phyloP scores from a whole-genome alignment of 192 early-diverging fungal genomes.

The Rhizophagus prolifer region DNA sequence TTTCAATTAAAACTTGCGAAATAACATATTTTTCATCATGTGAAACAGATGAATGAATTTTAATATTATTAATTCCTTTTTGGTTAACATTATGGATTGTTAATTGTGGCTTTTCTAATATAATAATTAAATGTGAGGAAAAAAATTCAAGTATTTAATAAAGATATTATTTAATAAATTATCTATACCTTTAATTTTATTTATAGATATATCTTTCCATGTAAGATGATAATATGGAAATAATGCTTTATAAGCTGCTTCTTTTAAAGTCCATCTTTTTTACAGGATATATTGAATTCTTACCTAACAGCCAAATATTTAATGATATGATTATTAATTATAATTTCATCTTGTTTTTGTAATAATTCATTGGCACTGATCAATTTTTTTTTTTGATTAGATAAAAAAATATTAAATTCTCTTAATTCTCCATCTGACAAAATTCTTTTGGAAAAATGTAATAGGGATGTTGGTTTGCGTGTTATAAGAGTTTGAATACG shows the following conservation, averaged over 20 bases:
- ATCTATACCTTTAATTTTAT: slow-evolving; percentile 49
- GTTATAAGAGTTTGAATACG: slow-evolving; percentile 58
- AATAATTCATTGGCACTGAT: no score
- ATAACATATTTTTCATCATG: slow-evolving; percentile 79
- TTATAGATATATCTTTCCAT: slow-evolving; percentile 65
- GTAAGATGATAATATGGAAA: slow-evolving; percentile 54
- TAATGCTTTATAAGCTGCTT: slow-evolving; percentile 73
- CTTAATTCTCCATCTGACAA: slow-evolving; percentile 42
- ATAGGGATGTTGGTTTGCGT: slow-evolving; percentile 42
- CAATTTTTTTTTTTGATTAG: background rate
- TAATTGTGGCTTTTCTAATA: slow-evolving; percentile 50
- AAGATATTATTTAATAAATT: background rate
- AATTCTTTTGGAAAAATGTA: slow-evolving; percentile 61
- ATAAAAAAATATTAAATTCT: slow-evolving; percentile 34
- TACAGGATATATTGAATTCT: background rate
- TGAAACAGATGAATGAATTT: slow-evolving; percentile 61
- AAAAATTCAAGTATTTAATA: background rate
- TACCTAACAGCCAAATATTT: slow-evolving; percentile 21
- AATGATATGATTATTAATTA: background rate
- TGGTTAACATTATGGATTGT: slow-evolving; percentile 34
- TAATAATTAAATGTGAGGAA: background rate
- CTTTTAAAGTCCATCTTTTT: slow-evolving; percentile 68
- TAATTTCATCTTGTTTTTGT: background rate
- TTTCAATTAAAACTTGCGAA: slow-evolving; percentile 66
- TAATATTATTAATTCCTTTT: slow-evolving; percentile 34